Percentiles rank a stretch among this genome's conserved stretches.
Conservation (phyloP, 495 filamentous ascomycete species). For the Penicillium simplicissimum region DNA sequence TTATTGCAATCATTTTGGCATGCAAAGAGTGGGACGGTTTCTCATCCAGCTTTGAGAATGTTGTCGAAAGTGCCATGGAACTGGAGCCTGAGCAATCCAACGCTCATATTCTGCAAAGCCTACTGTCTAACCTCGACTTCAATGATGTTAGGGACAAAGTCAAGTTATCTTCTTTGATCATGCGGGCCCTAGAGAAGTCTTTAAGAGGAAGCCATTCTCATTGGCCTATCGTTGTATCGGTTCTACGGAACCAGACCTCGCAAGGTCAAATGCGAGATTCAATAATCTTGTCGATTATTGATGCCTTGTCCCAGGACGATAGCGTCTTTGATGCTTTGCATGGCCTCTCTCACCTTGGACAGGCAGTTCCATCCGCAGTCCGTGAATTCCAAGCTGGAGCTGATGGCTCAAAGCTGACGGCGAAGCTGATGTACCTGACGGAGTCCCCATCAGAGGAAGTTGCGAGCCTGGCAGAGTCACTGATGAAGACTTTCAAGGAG, state of each 20-base stretch:
- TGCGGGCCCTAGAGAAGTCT: constrained; percentile 38
- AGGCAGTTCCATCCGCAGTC: constrained; percentile 36
- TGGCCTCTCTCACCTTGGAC: constrained; percentile 43
- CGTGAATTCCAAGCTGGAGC: constrained; percentile 43
- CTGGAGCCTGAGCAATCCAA: constrained; percentile 43
- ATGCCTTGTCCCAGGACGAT: constrained; percentile 38
- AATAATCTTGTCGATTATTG: constrained; percentile 42
- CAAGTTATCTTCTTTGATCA: constrained; percentile 39
- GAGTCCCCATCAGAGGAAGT: constrained; percentile 59
- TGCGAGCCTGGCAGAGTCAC: constrained; percentile 47
- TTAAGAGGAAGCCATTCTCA: constrained; percentile 40
- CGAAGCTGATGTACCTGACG: constrained; percentile 55
- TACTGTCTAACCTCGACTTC: constrained; percentile 44
- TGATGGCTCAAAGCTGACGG: constrained; percentile 54
- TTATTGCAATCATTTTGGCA: constrained; percentile 43
- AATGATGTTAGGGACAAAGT: constrained; percentile 37
- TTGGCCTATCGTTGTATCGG: constrained; percentile 48
- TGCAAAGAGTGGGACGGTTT: constrained; percentile 46
- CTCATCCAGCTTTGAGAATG: constrained; percentile 39
- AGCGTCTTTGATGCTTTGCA: constrained; percentile 36
- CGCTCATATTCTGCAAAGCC: constrained; percentile 40
- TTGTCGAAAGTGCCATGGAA: constrained; percentile 41
- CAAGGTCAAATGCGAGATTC: constrained; percentile 42
- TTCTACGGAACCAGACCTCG: constrained; percentile 47
- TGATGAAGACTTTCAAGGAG: constrained; percentile 45